Evolutionary conservation across 306 rosid species (phyloP), one percentile per base, ranked within the genome.

Genomic region (Fagus sylvatica): DNA sequence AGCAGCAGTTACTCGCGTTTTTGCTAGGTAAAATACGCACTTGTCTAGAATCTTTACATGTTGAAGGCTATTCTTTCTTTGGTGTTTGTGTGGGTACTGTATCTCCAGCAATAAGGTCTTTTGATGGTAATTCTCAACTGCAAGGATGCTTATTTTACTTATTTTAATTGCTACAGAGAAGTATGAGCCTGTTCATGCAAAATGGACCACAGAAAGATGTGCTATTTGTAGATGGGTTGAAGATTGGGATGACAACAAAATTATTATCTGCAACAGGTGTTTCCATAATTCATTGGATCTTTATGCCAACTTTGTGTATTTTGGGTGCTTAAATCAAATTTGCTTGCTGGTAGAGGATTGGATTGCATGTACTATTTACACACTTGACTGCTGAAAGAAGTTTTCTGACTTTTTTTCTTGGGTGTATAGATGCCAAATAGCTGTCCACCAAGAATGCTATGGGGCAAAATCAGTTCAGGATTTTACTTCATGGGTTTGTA

Each of bases 201-300:
- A 91, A 86, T 94, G 98, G 97, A 95, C 99, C 5, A 91, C 94
- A 7, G 99, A 95, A 88, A 87, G 97, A 84, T 95, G 99, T 82
- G 99, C 99, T 0, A 72, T 95, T 81, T 95, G 99, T 73, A 91
- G 99, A 93, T 93, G 99, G 99, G 96, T 92, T 78, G 99, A 93
- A 85, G 99, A 95, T 83, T 95, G 96, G 94, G 98, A 95, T 41
- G 97, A 93, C 72, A 93, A 95, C 87, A 95, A 93, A 88, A 93
- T 95, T 56, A 93, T 95, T 68, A 95, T 95, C 67, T 95, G 99
- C 77, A 95, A 91, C 91, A 91, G 99, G 99, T 95, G 60, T 69
- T 69, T 80, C 62, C 65, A 75, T 68, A 43, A 59, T 82, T 65
- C 17, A 72, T 78, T 84, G 43, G 57, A 65, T 80, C 39, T 75